These are phyloP conservation scores for Phytophthora uliginosa DNA, from an alignment of 352 stramenopile species.

Conservation along the genomic window DNA sequence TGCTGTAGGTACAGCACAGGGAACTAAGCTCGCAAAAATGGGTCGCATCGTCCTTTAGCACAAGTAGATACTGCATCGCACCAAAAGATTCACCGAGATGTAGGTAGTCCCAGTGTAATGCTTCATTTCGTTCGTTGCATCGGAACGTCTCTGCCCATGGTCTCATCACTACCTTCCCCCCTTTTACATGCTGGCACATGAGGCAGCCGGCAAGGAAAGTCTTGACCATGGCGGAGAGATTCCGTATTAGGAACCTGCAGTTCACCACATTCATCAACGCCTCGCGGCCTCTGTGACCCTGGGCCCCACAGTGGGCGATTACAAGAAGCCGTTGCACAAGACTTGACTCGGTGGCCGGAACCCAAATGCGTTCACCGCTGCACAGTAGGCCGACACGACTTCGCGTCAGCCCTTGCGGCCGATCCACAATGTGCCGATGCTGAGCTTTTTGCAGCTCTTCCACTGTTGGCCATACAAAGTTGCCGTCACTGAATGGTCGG, in stretches of 20 bases:
- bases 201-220: conserved; percentile 17
- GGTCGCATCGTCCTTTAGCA: conserved; percentile 42
- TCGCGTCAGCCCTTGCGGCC: not conserved
- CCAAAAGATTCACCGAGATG: conserved; percentile 31
- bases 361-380: conserved; percentile 5
- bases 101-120: conserved; percentile 46
- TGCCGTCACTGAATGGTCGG: conserved; percentile 20
- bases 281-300: conserved; percentile 10
- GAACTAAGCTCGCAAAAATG: conserved; percentile 40
- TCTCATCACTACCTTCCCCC: not conserved
- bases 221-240: conserved; percentile 1
- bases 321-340: conserved; percentile 11
- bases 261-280: conserved; percentile 2
- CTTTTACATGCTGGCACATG: conserved; percentile 10
- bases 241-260: not conserved
- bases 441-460: conserved; percentile 3
- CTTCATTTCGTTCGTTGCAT: conserved; percentile 32
- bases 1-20: conserved; percentile 17
- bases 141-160: conserved; percentile 17
- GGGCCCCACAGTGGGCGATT: conserved; percentile 9
- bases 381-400: not conserved
- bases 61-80: conserved; percentile 30
- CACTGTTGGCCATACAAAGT: conserved; percentile 20
- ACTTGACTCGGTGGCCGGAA: not conserved
- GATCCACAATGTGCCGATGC: conserved; percentile 12